Evolutionary conservation across 148 eudicot genomes (phyloP).

Genomic region (Hydrangea macrophylla): DNA sequence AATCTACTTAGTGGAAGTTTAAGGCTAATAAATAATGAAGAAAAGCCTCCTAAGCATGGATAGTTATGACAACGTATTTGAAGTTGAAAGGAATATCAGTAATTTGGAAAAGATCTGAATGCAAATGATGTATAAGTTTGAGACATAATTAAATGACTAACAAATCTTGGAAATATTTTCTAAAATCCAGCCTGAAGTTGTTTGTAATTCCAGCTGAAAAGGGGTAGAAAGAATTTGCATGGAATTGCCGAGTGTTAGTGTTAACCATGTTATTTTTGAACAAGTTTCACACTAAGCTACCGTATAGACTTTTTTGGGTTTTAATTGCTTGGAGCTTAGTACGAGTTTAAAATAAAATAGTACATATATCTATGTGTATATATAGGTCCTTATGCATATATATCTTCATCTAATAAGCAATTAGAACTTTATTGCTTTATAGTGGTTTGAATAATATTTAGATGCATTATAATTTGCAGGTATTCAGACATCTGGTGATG

Average conservation of each 20-base stretch:
- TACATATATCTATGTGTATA: no score
- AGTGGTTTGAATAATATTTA: neutral
- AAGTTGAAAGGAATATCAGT: neutral
- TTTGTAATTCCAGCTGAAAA: neutral
- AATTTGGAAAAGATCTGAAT: neutral
- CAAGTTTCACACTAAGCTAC: neutral
- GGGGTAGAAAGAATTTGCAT: neutral
- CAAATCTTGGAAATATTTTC: neutral
- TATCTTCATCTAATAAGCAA: neutral
- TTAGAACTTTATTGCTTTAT: neutral
- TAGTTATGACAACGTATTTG: no score
- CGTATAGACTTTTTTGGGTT: neutral
- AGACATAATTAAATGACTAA: no score
- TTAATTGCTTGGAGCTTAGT: neutral
- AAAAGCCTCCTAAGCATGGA: no score
- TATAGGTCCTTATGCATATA: neutral
- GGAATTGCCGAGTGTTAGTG: neutral
- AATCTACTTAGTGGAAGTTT: neutral
- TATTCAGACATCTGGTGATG: slow-evolving; percentile 72
- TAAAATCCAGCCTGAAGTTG: neutral
- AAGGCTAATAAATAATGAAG: no score
- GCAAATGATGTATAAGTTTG: no score
- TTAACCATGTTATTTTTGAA: neutral
- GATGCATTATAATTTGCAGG: slow-evolving; percentile 31
- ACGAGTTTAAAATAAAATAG: no score